Base-by-base conservation (phyloP, 441 rosid species). In the Croton laevigatus region DNA sequence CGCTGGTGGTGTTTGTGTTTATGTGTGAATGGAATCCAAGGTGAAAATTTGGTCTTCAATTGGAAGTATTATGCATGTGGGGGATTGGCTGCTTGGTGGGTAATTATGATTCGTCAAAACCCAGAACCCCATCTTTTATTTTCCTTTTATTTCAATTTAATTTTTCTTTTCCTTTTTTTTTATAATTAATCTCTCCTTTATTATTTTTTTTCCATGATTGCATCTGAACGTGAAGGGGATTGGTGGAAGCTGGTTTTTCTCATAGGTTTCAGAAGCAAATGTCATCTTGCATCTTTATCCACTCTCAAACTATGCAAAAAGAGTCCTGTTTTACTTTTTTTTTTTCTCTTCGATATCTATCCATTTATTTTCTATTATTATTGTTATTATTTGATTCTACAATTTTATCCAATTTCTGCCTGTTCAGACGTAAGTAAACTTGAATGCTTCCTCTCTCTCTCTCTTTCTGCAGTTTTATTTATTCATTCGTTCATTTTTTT, bases 1-100 rank as follows among this genome's bases (percentile, higher is more conserved):
- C 5, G 12, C 19, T 22, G n/a, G 11, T 27, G 36, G 22, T 34
- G 65, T 38, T 49, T 23, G 46, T 10, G 65, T 38, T 49, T 23
- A 44, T 10, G 83, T 86, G 87, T 84, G 90, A 83, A 83, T 52
- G 88, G 88, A 82, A 86, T 88, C 88, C 76, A 78, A 66, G 75
- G 76, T 62, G 59, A 73, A 20, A 20, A 38, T 5, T 42, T 34
- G 59, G 40, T 12, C 19, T n/a, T 66, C 23, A 38, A 19, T 54
- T 55, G 57, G 59, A 58, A 19, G 48, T 55, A 59, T 58, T 45
- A 66, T 52, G 4, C 38, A 36, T 52, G 69, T 51, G 49, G 71
- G 71, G 48, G 9, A 23, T 68, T 27, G 77, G 58, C 49, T 68
- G 64, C 14, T 19, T 20, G 12, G 59, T 44, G 54, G 77, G 59